Base-by-base conservation (phyloP, 1,284 basidiomycete genomes). In the Somion occarium region DNA sequence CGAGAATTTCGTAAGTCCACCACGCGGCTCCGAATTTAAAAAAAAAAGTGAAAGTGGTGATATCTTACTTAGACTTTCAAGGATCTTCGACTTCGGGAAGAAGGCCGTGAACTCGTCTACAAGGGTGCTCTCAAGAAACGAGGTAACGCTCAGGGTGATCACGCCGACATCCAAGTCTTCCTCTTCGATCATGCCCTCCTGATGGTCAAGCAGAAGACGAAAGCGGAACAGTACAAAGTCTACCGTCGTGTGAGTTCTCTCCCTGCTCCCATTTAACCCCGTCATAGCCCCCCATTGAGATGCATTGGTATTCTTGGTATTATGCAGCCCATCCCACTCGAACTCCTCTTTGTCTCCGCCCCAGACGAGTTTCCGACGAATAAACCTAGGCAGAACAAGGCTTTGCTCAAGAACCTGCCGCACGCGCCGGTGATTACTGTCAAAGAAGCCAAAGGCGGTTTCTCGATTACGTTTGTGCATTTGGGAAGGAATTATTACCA, bases 121-220 rank as follows among this genome's bases (percentile, higher is more conserved):
- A 98, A 95, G 69, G 94, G 94, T n/a, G 75, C 86, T 27, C 74
- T 99, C 61, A 98, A 93, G 69, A 91, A 93, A 64, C 83, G 95
- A 4, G 94, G 95, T 46, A 85, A 75, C 3, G 73, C 74, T 3
- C 78, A 88, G 59, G 84, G 85, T 60, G 91, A 92, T 61, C 87
- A 76, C 57, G 88, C 93, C 5, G 96, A 99, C 66, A 74, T 98
- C 50, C 83, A 93, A 60, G 89, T 97, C 3, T 98, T 97, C 75
- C 72, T 99, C 59, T 98, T 99, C 64, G 97, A 99, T 67, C 96
- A 99, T 70, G 95, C 95, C 0, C 72, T 99, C 49, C 73, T 99
- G 43, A 92, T 99, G 80, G 94, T 92, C 58, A 99, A 99, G 74
- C 81, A 91, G 61, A 95, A 86, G 75, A 90, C 88, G 69, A 95